These are phyloP conservation scores for Leptographium radiaticola DNA, from an alignment of 2,329 filamentous ascomycete species.

Conservation along the genomic window DNA sequence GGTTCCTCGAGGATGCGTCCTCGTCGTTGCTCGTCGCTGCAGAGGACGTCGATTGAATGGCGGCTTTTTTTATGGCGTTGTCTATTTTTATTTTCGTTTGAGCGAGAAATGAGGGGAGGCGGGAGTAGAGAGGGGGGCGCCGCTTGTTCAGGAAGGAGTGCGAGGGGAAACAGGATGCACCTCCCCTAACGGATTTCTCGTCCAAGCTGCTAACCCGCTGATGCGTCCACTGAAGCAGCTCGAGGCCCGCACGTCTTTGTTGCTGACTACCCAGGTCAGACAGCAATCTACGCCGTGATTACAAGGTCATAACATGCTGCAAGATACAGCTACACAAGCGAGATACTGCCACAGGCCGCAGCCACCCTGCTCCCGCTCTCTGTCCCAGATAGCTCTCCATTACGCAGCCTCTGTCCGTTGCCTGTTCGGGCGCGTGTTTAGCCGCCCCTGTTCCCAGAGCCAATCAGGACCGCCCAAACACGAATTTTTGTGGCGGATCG, in stretches of 20 bases:
- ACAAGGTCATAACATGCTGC: too few species aligned
- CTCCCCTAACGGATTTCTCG: not conserved
- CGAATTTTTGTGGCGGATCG: too few species aligned
- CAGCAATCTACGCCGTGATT: too few species aligned
- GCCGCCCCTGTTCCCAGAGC: too few species aligned
- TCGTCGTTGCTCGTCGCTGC: not conserved
- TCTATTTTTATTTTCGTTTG: conserved; percentile 2
- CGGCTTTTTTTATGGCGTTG: not conserved
- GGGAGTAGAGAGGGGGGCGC: not conserved
- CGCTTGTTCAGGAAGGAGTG: not conserved
- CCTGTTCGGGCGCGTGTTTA: too few species aligned
- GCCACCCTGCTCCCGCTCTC: too few species aligned
- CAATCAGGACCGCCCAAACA: too few species aligned
- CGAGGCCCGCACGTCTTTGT: not conserved
- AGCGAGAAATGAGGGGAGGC: not conserved
- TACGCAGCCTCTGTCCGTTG: too few species aligned
- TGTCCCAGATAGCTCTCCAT: too few species aligned
- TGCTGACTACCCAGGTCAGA: too few species aligned
- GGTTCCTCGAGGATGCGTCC: not conserved
- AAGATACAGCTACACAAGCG: too few species aligned
- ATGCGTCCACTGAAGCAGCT: not conserved
- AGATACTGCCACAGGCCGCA: too few species aligned
- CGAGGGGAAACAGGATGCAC: not conserved
- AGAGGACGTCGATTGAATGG: not conserved
- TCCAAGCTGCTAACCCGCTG: not conserved